Base-by-base conservation (phyloP, 2,329 filamentous ascomycete genomes). In the Alternaria infectoria region DNA sequence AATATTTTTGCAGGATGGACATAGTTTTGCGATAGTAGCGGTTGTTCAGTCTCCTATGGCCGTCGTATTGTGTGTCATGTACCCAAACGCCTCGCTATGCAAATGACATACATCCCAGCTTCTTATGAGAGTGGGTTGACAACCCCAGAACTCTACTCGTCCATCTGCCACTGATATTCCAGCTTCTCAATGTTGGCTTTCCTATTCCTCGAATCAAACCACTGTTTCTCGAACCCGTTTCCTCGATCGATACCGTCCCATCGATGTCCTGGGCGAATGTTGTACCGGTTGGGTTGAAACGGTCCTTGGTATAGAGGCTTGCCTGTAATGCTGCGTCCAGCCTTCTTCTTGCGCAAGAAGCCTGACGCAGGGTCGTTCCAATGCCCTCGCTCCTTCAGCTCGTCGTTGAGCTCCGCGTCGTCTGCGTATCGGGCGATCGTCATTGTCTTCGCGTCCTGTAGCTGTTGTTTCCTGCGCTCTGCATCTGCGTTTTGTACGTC, bases 221-320 rank as follows among this genome's bases (percentile, higher is more conserved):
- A 91, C 77, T 97, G 91, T 66, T 88, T 91, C 83, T 99, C 96
- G 77, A 97, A 98, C 0, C 95, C 95, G 81, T 93, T 99, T 19
- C 93, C 86, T 69, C 96, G 86, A 83, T 99, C 96, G 17, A 99
- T 96, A 6, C 96, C 96, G 84, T 99, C 96, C 96, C 96, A 99
- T 68, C 93, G 86, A 82, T 97, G 93, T 0, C 96, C 96, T 0
- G 96, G 96, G 64, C 90, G 86, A 65, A 99, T 98, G 1, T 92
- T 93, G 82, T 98, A 98, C 19, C 96, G 87, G 84, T 99, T 99
- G 47, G 96, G 96, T 74, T 92, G 87, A 59, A 91, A 92, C 0
- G 90, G 86, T 0, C 95, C 96, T 64, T 89, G 83, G 78, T 98
- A 99, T 5, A 91, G 78, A 5, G 91, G 92, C 68, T 86, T 88